Evolutionary conservation across 768 basidiomycete species (phyloP), one percentile per base, ranked within the genome.

Genomic region (Crassisporium funariophilum): DNA sequence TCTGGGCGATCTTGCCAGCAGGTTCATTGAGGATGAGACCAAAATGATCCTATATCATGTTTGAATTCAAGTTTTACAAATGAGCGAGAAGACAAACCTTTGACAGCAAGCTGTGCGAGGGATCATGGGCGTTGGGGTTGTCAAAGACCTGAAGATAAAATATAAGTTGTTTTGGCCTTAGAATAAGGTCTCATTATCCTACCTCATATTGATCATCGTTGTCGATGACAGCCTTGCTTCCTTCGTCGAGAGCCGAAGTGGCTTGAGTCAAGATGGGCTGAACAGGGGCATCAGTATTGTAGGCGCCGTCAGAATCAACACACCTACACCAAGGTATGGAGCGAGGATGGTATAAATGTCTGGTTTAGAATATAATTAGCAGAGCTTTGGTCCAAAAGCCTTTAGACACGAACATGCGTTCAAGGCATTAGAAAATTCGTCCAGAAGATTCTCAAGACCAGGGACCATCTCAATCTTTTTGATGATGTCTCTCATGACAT

Each of bases 11-110:
- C 59, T 85, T 83, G 3, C 86, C 86, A 9, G 86, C 86, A 0
- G 86, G 84, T 57, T 87, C 83, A 60, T 88, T 88, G 41, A 87
- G 69, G 42, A 86, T 82, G 34, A 86, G 75, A 4, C 71, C 78
- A 56, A 88, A 86, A 63, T 88, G 85, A 59, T 87, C 86, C 81
- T 85, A 47, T 3, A 48, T 37, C 21, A 35, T 7, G 7, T 25
- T 43, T 9, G 15, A 13, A 34, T 41, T 34, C 34, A 23, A 16
- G 41, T 6, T 33, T 24, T 29, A 20, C 29, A 6, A n/a, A 33
- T 34, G 35, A 12, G 12, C 12, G 17, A 22, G 16, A 12, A 7
- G 37, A 40, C 52, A 33, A 35, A 81, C 83, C 72, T 87, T 88
- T 29, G 84, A 84, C 39, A 88, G 69, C 52, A 85, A 66, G 63